A percentile compares a stretch with the other conserved stretches of the same genome.
These are phyloP conservation scores for Ceratocystis huliohia DNA, from an alignment of 2,329 filamentous ascomycete genomes.

Conservation along the genomic window DNA sequence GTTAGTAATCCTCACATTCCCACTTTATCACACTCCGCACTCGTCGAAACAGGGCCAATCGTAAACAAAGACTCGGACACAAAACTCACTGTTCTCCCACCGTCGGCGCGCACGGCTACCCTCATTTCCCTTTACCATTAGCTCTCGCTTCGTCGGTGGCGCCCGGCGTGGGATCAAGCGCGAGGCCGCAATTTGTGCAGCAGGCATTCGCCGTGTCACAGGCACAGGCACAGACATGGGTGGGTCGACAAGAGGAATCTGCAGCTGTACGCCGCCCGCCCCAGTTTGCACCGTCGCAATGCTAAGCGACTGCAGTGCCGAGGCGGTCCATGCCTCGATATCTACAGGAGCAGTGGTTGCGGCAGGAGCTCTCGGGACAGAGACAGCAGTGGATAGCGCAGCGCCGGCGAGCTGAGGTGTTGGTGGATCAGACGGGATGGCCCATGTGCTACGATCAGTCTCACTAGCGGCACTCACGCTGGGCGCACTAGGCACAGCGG, in stretches of 20 bases:
- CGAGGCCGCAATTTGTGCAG: conserved; percentile 8
- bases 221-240: conserved; percentile 2
- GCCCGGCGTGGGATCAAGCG: conserved; percentile 32
- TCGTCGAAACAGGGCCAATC: neutral
- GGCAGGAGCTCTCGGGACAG: neutral
- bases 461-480: conserved; percentile 6
- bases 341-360: conserved; percentile 31
- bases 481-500: neutral
- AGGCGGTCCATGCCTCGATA: conserved; percentile 55
- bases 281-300: conserved; percentile 43
- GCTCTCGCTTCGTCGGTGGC: conserved; percentile 49
- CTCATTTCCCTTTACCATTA: conserved; percentile 76
- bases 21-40: too few relatives aligned
- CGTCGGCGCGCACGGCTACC: conserved; percentile 73
- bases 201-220: neutral
- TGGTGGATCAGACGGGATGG: conserved; percentile 19
- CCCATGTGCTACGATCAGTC: conserved; percentile 14
- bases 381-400: neutral
- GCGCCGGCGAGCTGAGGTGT: conserved; percentile 10
- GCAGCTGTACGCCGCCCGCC: conserved; percentile 46
- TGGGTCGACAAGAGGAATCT: conserved; percentile 61
- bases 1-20: neutral
- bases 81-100: conserved; percentile 77
- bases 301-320: conserved; percentile 42
- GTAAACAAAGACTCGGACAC: neutral